A percentile compares a stretch with the other conserved stretches of the same genome.
These are phyloP conservation scores for Serendipita sp. DNA, from an alignment of 768 basidiomycete species.

Conservation along the genomic window DNA sequence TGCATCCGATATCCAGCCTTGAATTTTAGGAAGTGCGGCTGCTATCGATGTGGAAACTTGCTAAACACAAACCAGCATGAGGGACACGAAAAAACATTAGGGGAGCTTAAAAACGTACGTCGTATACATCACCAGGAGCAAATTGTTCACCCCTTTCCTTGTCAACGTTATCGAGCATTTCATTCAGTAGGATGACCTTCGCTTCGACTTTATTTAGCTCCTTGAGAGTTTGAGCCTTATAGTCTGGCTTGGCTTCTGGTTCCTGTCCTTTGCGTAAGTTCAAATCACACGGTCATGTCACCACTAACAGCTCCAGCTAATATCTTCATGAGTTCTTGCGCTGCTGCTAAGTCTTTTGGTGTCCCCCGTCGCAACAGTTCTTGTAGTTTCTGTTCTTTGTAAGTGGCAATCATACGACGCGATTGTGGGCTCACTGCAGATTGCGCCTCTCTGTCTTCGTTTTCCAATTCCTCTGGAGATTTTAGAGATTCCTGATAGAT, in stretches of 20 bases:
- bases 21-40: constrained; percentile 79
- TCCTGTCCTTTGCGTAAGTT: constrained; percentile 25
- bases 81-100: not conserved
- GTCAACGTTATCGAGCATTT: constrained; percentile 90
- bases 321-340: constrained; percentile 93
- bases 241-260: constrained; percentile 87
- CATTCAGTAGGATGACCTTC: constrained; percentile 89
- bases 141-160: constrained; percentile 55
- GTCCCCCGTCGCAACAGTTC: constrained; percentile 93
- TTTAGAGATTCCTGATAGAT: constrained; percentile 55
- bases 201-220: constrained; percentile 90
- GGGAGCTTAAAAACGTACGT: constrained; percentile 33
- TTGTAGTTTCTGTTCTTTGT: constrained; percentile 56
- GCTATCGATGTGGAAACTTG: constrained; percentile 79
- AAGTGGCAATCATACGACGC: not conserved
- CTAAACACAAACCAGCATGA: constrained; percentile 20
- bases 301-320: constrained; percentile 62
- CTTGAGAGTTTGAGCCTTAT: constrained; percentile 70
- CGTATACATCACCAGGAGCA: constrained; percentile 81
- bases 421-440: constrained; percentile 36
- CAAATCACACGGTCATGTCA: not conserved
- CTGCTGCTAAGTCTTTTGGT: constrained; percentile 84
- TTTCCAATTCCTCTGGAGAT: constrained; percentile 89
- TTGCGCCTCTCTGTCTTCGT: constrained; percentile 87
- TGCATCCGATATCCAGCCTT: constrained; percentile 95